phyloP scores from a whole-genome alignment of 495 filamentous ascomycete genomes.

The Penicillium paradoxum region DNA sequence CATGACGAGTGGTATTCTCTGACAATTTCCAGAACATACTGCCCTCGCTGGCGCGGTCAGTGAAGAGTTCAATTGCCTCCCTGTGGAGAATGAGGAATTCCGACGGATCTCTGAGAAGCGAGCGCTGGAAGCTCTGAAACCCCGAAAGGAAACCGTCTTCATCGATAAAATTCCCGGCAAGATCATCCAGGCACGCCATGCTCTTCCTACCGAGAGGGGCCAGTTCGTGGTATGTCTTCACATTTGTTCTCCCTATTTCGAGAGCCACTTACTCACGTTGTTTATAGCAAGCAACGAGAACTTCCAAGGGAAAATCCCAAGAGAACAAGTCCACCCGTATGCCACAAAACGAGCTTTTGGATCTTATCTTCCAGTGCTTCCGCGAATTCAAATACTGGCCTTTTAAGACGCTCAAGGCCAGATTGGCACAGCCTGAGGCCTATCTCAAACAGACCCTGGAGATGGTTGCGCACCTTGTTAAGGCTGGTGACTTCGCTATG shows the following conservation, averaged over 20 bases:
- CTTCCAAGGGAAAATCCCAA: slow-evolving; percentile 43
- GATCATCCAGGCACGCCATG: slow-evolving; percentile 34
- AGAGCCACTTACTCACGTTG: slow-evolving; percentile 11
- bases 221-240: slow-evolving; percentile 40
- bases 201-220: slow-evolving; percentile 32
- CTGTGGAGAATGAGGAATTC: slow-evolving; percentile 70
- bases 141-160: slow-evolving; percentile 50
- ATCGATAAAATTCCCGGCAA: slow-evolving; percentile 38
- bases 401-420: slow-evolving; percentile 69
- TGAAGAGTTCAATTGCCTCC: slow-evolving; percentile 73
- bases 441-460: slow-evolving; percentile 83
- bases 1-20: slow-evolving; percentile 8
- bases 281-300: slow-evolving; percentile 35
- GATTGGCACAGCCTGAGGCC: slow-evolving; percentile 78
- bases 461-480: slow-evolving; percentile 73
- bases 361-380: slow-evolving; percentile 77
- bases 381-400: slow-evolving; percentile 81
- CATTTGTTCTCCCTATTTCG: neutral
- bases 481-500: slow-evolving; percentile 74
- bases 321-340: slow-evolving; percentile 84
- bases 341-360: slow-evolving; percentile 77
- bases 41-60: slow-evolving; percentile 64
- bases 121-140: slow-evolving; percentile 58
- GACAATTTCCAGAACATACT: slow-evolving; percentile 64
- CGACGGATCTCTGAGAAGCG: slow-evolving; percentile 54